phyloP scores from a whole-genome alignment of 768 basidiomycete species.

The Dacryopinax spathularia region DNA sequence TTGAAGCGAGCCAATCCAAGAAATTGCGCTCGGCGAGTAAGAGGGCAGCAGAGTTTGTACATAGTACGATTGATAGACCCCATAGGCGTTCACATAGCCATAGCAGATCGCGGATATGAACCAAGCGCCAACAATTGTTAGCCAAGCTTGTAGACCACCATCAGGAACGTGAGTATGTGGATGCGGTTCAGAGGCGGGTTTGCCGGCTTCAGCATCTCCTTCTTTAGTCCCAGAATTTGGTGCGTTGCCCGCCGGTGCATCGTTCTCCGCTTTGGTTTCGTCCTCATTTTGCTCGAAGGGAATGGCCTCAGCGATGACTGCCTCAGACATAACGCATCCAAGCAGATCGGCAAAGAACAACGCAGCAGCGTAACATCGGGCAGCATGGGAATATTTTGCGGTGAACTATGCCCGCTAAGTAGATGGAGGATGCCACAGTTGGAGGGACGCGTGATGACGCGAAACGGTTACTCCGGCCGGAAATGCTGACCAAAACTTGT shows the following conservation, averaged over 20 bases:
- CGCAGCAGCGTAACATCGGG: not conserved
- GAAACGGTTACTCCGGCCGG: not conserved
- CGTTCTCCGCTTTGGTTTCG: not conserved
- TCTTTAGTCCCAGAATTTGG: not conserved
- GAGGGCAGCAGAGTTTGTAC: constrained; percentile 2
- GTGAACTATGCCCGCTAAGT: not conserved
- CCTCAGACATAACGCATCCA: not conserved
- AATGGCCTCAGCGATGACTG: not conserved
- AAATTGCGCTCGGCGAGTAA: constrained; percentile 4
- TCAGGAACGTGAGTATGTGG: not conserved
- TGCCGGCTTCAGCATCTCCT: not conserved
- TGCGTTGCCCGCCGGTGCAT: not conserved
- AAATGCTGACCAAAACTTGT: not conserved
- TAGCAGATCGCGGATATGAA: not conserved
- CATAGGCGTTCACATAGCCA: constrained; percentile 11
- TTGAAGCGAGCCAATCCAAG: not conserved
- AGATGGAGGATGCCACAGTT: not conserved
- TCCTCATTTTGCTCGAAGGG: not conserved
- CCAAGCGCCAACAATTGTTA: not conserved
- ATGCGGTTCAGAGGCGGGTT: not conserved
- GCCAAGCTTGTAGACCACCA: too few relatives aligned
- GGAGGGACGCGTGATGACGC: not conserved
- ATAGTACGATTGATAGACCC: constrained; percentile 1
- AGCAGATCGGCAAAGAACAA: not conserved
- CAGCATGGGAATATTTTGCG: not conserved